Evolutionary conservation across 164 flowering plant species (phyloP).

Genomic region (Vitis labrusca): DNA sequence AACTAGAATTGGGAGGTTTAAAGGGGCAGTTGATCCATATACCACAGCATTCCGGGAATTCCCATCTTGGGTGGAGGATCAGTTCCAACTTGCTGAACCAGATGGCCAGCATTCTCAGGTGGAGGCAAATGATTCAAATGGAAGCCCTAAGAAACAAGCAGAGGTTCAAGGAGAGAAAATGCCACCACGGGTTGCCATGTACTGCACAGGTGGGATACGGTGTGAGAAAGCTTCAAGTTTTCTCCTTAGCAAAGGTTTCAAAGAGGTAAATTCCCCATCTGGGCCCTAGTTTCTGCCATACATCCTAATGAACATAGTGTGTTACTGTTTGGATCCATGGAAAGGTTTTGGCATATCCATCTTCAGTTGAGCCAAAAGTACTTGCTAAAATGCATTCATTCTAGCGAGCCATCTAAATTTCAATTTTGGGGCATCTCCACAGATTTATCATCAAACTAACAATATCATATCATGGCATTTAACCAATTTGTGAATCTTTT

Average conservation of each 20-base stretch:
- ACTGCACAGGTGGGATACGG: conserved; percentile 97
- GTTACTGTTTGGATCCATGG: no score
- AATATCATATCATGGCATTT: background rate
- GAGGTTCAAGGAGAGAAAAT: conserved; percentile 23
- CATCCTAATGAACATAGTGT: no score
- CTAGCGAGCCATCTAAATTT: background rate
- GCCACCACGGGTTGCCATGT: conserved; percentile 88
- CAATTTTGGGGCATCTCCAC: background rate
- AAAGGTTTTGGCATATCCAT: background rate
- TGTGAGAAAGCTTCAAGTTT: conserved; percentile 98
- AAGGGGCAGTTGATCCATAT: conserved; percentile 91
- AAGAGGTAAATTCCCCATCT: conserved; percentile 61
- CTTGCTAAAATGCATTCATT: background rate
- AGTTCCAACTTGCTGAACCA: conserved; percentile 34
- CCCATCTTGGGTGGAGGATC: conserved; percentile 86
- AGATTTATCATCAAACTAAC: background rate
- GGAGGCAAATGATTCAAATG: conserved; percentile 23
- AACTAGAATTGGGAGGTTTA: conserved; percentile 88
- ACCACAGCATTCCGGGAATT: conserved; percentile 85
- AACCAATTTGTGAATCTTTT: background rate
- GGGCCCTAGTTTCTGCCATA: conserved; percentile 1
- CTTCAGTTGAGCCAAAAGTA: background rate
- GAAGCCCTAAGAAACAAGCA: conserved; percentile 10
- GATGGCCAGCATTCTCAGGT: conserved; percentile 16
- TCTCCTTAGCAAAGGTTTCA: conserved; percentile 84